Evolutionary conservation across 2,329 filamentous ascomycete species (phyloP), one percentile per base, ranked within the genome.

Genomic region (Coniochaeta ligniaria): DNA sequence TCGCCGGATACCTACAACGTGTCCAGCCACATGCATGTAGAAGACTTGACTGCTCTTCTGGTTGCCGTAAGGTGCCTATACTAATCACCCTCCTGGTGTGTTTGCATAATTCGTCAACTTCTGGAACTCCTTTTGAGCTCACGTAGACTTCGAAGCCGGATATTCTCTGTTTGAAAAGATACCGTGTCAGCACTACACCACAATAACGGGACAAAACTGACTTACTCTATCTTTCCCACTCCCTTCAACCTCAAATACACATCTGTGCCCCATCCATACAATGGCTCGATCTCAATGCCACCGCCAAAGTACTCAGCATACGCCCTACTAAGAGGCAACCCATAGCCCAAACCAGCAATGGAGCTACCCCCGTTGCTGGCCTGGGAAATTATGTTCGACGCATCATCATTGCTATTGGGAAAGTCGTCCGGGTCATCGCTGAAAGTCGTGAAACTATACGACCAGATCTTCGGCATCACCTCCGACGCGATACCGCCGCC

Each of bases 291-390:
- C 5, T 88, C 88, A 61, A 99, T 95, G 2, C 93, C 93, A 0
- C 95, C 95, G 2, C 95, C 95, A 78, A 99, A 99, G 69, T 98
- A 99, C 77, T 99, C 94, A 0, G 95, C 95, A 71, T 99, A 99
- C 0, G 95, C 94, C 63, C 95, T 83, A 59, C 92, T 92, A 24
- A 99, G 76, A 1, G 95, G 95, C 64, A 99, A 72, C 0, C 95
- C 95, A 72, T 99, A 99, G 1, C 95, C 95, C 57, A 99, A 75
- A 0, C 95, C 95, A 0, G 95, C 95, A 62, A 99, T 96, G 52
- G 90, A 94, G 71, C 89, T 93, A 1, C 85, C 83, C 58, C 91
- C 90, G 0, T 84, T 86, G 60, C 86, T 88, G 33, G 86, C 85
- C 1, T 83, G 83, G 1, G 90, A 88, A 57, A 97, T 88, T 5